These are phyloP conservation scores for Kappamyces sp. DNA, from an alignment of 192 early-diverging fungal species.

Conservation along the genomic window DNA sequence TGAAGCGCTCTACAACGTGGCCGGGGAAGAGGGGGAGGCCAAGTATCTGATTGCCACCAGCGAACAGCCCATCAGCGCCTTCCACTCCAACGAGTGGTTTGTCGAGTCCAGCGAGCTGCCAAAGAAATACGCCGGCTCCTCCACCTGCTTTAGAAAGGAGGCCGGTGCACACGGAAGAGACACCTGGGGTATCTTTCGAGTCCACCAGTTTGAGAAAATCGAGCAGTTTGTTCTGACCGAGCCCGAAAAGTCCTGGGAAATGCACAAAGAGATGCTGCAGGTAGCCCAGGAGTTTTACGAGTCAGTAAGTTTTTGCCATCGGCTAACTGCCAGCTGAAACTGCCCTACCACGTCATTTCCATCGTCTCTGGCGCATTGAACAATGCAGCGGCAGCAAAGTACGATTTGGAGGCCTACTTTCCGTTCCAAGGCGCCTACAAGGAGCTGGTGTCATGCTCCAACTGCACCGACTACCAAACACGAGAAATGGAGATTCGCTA, in stretches of 20 bases:
- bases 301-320: slow-evolving; percentile 31
- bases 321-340: slow-evolving; percentile 57
- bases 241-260: slow-evolving; percentile 97
- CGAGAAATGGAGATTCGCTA: slow-evolving; percentile 90
- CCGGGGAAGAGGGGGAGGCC: slow-evolving; percentile 36
- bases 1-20: slow-evolving; percentile 93
- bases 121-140: slow-evolving; percentile 84
- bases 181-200: slow-evolving; percentile 98
- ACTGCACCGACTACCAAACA: slow-evolving; percentile 99
- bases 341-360: slow-evolving; percentile 90
- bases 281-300: slow-evolving; percentile 94
- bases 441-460: slow-evolving; percentile 97
- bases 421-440: slow-evolving; percentile 97
- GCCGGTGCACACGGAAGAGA: slow-evolving; percentile 96
- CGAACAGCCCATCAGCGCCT: slow-evolving; percentile 97
- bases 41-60: slow-evolving; percentile 99
- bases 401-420: slow-evolving; percentile 99
- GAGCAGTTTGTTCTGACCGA: slow-evolving; percentile 97
- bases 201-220: slow-evolving; percentile 99
- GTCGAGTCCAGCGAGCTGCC: slow-evolving; percentile 90
- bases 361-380: slow-evolving; percentile 98
- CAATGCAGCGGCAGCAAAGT: slow-evolving; percentile 99
- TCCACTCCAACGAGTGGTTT: slow-evolving; percentile 95
- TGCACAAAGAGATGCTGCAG: slow-evolving; percentile 93
- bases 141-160: slow-evolving; percentile 99